These are phyloP conservation scores for Ogataea wickerhamii DNA, from an alignment of 805 yeast genomes.

Conservation along the genomic window DNA sequence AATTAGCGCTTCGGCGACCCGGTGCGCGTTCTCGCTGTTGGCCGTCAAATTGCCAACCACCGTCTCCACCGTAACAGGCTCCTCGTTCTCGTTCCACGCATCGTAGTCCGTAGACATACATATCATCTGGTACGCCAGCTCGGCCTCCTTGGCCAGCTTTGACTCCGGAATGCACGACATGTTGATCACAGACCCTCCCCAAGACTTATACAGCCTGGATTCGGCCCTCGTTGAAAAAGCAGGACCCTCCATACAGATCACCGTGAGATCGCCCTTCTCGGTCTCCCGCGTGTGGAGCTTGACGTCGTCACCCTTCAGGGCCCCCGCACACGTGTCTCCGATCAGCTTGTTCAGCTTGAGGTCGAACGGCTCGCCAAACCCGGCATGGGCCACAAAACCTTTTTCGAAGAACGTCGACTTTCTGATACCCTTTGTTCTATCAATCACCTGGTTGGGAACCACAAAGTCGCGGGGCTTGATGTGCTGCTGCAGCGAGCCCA, in stretches of 20 bases:
- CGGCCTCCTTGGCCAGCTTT: constrained; percentile 95
- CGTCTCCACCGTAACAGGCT: constrained; percentile 97
- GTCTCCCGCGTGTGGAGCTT: constrained; percentile 64
- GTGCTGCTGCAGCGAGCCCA: constrained; percentile 87
- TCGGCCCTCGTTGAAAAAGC: constrained; percentile 97
- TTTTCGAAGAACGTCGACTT: constrained; percentile 83
- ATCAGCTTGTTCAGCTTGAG: constrained; percentile 63
- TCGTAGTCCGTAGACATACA: constrained; percentile 99
- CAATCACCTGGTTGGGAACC: constrained; percentile 93
- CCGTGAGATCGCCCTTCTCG: constrained; percentile 68
- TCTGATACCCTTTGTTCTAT: constrained; percentile 94
- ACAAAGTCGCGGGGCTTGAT: constrained; percentile 95
- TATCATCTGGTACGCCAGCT: constrained; percentile 93
- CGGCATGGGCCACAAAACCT: constrained; percentile 96
- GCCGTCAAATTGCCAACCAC: constrained; percentile 88
- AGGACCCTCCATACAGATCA: constrained; percentile 99
- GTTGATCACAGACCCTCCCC: constrained; percentile 95
- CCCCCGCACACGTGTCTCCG: constrained; percentile 49
- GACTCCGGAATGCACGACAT: constrained; percentile 98
- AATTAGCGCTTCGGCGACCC: constrained; percentile 66
- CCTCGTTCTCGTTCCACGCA: constrained; percentile 95
- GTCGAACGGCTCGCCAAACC: constrained; percentile 97
- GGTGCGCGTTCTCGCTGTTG: constrained; percentile 82
- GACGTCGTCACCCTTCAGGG: constrained; percentile 53
- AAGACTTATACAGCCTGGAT: constrained; percentile 74